Percentiles rank a stretch among this genome's conserved stretches.
These are phyloP conservation scores for Ambispora gerdemannii DNA, from an alignment of 192 early-diverging fungal species.

Conservation along the genomic window DNA sequence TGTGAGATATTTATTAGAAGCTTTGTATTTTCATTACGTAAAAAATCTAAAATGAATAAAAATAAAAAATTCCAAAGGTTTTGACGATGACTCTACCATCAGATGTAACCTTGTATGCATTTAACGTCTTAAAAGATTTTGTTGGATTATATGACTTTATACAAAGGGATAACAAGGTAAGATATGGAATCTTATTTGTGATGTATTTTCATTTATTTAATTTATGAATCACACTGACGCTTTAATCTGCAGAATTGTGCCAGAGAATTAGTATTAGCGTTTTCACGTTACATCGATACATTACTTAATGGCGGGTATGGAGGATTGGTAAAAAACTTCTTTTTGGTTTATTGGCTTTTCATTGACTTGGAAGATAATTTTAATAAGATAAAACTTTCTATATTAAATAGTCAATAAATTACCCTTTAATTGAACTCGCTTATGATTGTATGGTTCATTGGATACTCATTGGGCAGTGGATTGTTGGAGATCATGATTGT, in stretches of 20 bases:
- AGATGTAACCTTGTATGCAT: slow-evolving; percentile 58
- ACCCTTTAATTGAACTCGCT: slow-evolving; percentile 61
- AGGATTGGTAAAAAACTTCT: slow-evolving; percentile 20
- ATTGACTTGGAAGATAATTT: not conserved
- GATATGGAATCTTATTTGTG: not conserved
- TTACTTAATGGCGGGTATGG: slow-evolving; percentile 39
- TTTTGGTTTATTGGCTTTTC: not conserved
- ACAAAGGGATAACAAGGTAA: slow-evolving; percentile 64
- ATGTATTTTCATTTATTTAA: no score
- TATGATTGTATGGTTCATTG: slow-evolving; percentile 77
- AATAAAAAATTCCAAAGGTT: slow-evolving; percentile 42
- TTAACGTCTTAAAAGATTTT: slow-evolving; percentile 62
- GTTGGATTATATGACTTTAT: slow-evolving; percentile 62
- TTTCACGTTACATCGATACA: slow-evolving; percentile 71
- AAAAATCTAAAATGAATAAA: no score
- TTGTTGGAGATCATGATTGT: slow-evolving; percentile 67
- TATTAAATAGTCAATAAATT: slow-evolving; percentile 39
- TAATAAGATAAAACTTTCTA: slow-evolving; percentile 34
- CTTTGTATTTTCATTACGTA: no score
- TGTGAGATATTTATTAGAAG: no score
- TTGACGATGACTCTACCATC: slow-evolving; percentile 55
- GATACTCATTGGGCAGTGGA: slow-evolving; percentile 74
- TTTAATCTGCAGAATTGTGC: slow-evolving; percentile 54
- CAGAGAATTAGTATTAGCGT: slow-evolving; percentile 61
- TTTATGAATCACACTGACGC: no score